These are phyloP conservation scores for Scedosporium boydii DNA, from an alignment of 2,329 filamentous ascomycete species.

Conservation along the genomic window DNA sequence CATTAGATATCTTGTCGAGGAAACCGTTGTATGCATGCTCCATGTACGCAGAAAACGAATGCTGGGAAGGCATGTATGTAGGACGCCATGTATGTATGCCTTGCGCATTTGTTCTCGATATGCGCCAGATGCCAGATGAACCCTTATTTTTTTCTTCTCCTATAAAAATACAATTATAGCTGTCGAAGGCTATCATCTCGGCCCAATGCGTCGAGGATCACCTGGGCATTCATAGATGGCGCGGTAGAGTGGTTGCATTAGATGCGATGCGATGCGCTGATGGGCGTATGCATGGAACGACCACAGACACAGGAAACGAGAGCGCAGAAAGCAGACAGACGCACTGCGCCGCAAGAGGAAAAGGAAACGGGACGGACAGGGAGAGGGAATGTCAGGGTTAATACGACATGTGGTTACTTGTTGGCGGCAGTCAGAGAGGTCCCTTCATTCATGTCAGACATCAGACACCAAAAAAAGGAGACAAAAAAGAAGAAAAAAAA, in stretches of 20 bases:
- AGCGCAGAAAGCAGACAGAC: background rate
- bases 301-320: background rate
- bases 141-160: too few species aligned
- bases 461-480: background rate
- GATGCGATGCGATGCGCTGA: background rate
- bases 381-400: too few species aligned
- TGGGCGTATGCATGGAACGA: background rate
- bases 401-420: background rate
- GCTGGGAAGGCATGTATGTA: background rate
- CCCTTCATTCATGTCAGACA: too few species aligned
- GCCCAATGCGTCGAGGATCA: too few species aligned
- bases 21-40: too few species aligned
- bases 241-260: background rate
- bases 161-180: too few species aligned
- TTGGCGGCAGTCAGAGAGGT: background rate
- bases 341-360: too few species aligned
- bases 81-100: background rate
- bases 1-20: background rate
- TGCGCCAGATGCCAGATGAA: too few species aligned
- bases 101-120: background rate
- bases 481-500: background rate
- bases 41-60: background rate
- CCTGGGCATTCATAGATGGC: background rate
- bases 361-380: too few species aligned
- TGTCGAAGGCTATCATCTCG: too few species aligned